Base-by-base conservation (phyloP, 441 rosid genomes). In the Gossypium aridum region DNA sequence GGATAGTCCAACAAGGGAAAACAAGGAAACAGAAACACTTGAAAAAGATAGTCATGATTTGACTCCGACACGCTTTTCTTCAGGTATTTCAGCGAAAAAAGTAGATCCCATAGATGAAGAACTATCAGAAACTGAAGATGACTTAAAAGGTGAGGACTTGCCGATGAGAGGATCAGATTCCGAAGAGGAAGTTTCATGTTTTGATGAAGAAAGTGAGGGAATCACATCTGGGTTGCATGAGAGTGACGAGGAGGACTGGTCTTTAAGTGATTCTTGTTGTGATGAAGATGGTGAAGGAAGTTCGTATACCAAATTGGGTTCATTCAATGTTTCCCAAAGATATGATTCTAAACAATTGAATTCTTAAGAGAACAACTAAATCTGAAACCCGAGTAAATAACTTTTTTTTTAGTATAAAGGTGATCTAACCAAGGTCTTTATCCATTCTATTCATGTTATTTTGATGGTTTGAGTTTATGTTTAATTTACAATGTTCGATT, bases 161-260 rank as follows among this genome's bases (percentile, higher is more conserved):
- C 76, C 80, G 54, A 16, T 14, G 17, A 69, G 56, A 49, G 89
- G 79, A 81, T 77, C 85, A 26, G 86, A 83, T 85, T 79, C 85
- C 53, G 69, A 75, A 51, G 73, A 76, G 28, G 74, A 68, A 54
- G 10, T 37, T 23, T 73, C 74, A 55, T 72, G 69, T 67, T 57
- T 51, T 57, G 75, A 77, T 16, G 64, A 74, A 71, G 81, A 71
- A 72, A 73, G 10, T 9, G 49, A 26, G 19, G 79, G 17, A 54
- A 39, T 8, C 61, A 64, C 73, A 49, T 72, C 22, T 4, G n/a
- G 37, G 31, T 2, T 19, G 14, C 69, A 63, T 54, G 45, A 2
- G 55, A 56, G 64, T 47, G 22, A 51, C 9, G 23, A 49, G 4
- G 60, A 25, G 23, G 45, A 49, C 25, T 68, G 25, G 16, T 68